Conservation (phyloP, 768 basidiomycete species). For the Tubosaeta brunneosetosa region DNA sequence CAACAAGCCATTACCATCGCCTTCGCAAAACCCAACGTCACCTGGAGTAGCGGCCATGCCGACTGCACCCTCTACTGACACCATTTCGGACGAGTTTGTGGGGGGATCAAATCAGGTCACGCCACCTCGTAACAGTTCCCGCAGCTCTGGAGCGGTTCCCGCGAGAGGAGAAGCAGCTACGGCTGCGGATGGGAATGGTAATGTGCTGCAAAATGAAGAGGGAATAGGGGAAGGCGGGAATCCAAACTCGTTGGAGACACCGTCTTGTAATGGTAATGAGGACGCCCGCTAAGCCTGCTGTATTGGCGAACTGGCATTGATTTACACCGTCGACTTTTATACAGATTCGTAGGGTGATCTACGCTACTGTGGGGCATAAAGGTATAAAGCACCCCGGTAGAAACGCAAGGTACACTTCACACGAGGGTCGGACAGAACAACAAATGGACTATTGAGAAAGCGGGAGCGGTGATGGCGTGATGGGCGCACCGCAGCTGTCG, state of each 20-base stretch:
- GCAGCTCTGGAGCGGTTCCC: slow-evolving; percentile 5
- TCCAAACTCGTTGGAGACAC: slow-evolving; percentile 10
- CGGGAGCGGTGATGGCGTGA: slow-evolving; percentile 11
- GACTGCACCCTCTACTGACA: slow-evolving; percentile 8
- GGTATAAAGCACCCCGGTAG: neutral
- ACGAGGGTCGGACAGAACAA: neutral
- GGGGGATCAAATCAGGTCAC: slow-evolving; percentile 18
- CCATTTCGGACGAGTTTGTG: slow-evolving; percentile 9
- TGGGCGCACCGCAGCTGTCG: neutral
- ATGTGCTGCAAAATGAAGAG: slow-evolving; percentile 2
- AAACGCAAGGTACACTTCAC: neutral
- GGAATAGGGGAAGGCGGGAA: slow-evolving; percentile 2
- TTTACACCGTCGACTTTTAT: slow-evolving; percentile 8
- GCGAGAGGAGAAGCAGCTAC: slow-evolving; percentile 3
- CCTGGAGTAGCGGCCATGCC: slow-evolving; percentile 12
- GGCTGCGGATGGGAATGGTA: slow-evolving; percentile 4
- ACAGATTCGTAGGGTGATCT: slow-evolving; percentile 19
- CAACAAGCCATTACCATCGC: slow-evolving; percentile 27
- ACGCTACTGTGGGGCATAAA: neutral
- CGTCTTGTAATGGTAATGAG: slow-evolving; percentile 10
- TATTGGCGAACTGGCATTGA: slow-evolving; percentile 7
- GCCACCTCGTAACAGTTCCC: slow-evolving; percentile 21
- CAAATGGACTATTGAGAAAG: neutral
- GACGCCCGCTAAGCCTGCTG: neutral
- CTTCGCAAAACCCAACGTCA: slow-evolving; percentile 21